phyloP scores from a whole-genome alignment of 2,329 filamentous ascomycete genomes.

The Aspergillus pseudonomiae region DNA sequence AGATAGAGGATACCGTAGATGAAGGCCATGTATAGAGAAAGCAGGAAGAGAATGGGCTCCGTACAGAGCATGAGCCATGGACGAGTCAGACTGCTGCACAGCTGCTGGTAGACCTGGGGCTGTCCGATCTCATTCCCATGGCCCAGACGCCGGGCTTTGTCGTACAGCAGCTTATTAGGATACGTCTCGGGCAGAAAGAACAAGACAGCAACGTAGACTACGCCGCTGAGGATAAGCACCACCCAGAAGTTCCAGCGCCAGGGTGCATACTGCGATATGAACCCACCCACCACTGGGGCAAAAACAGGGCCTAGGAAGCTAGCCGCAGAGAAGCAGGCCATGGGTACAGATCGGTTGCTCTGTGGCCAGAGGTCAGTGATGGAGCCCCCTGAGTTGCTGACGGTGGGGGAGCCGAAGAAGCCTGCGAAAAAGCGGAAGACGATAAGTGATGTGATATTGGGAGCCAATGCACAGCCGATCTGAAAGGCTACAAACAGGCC shows the following conservation, averaged over 20 bases:
- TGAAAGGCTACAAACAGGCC: constrained; percentile 5
- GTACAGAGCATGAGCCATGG: constrained; percentile 49
- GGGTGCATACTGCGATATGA: not conserved
- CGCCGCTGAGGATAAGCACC: not conserved
- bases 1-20: constrained; percentile 54
- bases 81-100: constrained; percentile 33
- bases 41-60: constrained; percentile 51
- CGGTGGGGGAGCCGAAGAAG: constrained; percentile 59
- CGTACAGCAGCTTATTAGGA: not conserved
- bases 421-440: constrained; percentile 66
- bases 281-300: constrained; percentile 61
- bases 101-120: not conserved
- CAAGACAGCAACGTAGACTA: not conserved
- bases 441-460: constrained; percentile 50
- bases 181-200: not conserved
- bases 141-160: not conserved
- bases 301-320: constrained; percentile 62
- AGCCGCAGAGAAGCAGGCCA: not conserved
- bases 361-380: constrained; percentile 58
- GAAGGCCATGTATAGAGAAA: constrained; percentile 50
- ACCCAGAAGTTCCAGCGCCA: not conserved
- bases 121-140: not conserved
- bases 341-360: constrained; percentile 22
- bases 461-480: constrained; percentile 7
- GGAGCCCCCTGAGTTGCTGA: constrained; percentile 62